phyloP scores from a whole-genome alignment of 2,329 filamentous ascomycete genomes.

The Fusarium tricinctum region DNA sequence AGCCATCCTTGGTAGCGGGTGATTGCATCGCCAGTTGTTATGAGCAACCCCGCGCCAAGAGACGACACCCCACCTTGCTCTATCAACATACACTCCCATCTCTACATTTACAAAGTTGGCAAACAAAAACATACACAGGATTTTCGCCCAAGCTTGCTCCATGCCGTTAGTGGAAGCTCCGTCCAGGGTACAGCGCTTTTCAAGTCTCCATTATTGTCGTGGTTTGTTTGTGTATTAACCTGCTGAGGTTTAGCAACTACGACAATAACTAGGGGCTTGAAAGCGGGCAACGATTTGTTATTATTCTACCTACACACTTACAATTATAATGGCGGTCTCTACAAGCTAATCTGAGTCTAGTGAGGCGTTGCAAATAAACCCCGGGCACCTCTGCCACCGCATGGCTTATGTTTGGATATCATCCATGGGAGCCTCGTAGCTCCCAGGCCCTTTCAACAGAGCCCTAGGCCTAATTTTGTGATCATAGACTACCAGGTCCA shows the following conservation, averaged over 20 bases:
- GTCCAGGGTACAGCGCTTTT: not conserved
- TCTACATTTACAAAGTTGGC: not conserved
- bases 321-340: not conserved
- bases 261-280: constrained; percentile 15
- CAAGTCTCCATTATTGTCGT: constrained; percentile 1
- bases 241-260: constrained; percentile 22
- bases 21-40: constrained; percentile 7
- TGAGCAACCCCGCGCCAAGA: constrained; percentile 9
- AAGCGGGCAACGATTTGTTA: constrained; percentile 1
- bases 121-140: constrained; percentile 4
- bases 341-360: not conserved
- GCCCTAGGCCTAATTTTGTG: constrained; percentile 3
- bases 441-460: constrained; percentile 8
- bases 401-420: not conserved
- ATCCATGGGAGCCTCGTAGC: not conserved
- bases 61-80: constrained; percentile 5
- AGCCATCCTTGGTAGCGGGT: not conserved
- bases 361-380: constrained; percentile 2
- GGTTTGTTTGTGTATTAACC: not conserved
- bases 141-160: not conserved
- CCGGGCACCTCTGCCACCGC: not conserved
- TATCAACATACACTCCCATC: not conserved
- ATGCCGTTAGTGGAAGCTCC: not conserved
- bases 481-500: not conserved
- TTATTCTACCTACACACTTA: not conserved